Evolutionary conservation across 1,284 basidiomycete species (phyloP).

Genomic region (Cutaneotrichosporon spelunceum): DNA sequence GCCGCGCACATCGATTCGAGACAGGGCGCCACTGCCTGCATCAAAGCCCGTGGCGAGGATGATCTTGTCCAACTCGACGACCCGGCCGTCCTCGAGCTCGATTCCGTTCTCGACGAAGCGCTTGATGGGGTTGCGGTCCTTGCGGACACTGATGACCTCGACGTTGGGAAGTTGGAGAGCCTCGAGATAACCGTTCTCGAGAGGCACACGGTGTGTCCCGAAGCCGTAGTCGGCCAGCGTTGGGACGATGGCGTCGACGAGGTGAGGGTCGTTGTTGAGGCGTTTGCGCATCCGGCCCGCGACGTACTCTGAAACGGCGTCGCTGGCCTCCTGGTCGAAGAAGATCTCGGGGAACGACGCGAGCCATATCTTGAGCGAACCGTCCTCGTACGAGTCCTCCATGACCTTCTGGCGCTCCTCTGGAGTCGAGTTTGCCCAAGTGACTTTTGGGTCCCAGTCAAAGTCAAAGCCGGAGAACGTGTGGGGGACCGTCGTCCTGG

Average conservation of each 20-base stretch:
- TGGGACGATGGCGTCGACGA: conserved; percentile 14
- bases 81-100: conserved; percentile 11
- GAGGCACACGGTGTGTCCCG: conserved; percentile 22
- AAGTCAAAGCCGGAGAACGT: conserved; percentile 17
- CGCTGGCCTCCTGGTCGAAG: conserved; percentile 11
- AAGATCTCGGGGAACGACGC: conserved; percentile 19
- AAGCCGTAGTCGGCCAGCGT: conserved; percentile 13
- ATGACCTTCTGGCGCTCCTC: conserved; percentile 14
- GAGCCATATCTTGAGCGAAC: conserved; percentile 22
- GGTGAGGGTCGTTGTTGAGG: conserved; percentile 19
- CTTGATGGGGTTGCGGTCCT: conserved; percentile 15
- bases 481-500: conserved; percentile 4
- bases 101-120: conserved; percentile 16
- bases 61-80: conserved; percentile 17
- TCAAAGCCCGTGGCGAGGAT: conserved; percentile 23
- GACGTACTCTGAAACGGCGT: conserved; percentile 13
- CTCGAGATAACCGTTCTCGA: conserved; percentile 19
- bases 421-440: background rate
- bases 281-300: conserved; percentile 13
- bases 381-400: conserved; percentile 15
- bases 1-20: conserved; percentile 17
- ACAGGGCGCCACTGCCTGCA: conserved; percentile 15
- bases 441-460: conserved; percentile 8
- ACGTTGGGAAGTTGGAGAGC: conserved; percentile 17
- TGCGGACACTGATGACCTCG: conserved; percentile 13